phyloP scores from a whole-genome alignment of 129 eudicot species.

The Sambucus nigra region DNA sequence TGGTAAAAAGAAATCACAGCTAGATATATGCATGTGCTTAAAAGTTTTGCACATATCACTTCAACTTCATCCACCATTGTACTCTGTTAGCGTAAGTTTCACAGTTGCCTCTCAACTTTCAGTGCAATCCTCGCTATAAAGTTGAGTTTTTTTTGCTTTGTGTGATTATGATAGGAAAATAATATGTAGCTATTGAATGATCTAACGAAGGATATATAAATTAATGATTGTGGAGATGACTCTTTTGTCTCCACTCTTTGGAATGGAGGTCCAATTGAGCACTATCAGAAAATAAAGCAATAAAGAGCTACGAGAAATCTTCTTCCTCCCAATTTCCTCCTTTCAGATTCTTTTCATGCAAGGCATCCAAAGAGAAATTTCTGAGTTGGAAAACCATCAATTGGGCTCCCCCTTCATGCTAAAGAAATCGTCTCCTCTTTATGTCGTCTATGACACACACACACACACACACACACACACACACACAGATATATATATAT shows the following conservation, averaged over 20 bases:
- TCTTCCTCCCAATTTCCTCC: slow-evolving; percentile 24
- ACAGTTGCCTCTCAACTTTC: not conserved
- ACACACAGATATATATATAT: not conserved
- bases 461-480: not conserved
- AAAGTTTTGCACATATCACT: not conserved
- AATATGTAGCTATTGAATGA: too few species aligned
- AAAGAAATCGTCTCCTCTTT: too few species aligned
- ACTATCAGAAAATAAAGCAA: slow-evolving; percentile 17
- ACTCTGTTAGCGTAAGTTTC: not conserved
- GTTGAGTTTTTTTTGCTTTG: too few species aligned
- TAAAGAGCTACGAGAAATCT: slow-evolving; percentile 4
- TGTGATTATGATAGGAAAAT: too few species aligned
- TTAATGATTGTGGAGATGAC: slow-evolving; percentile 31
- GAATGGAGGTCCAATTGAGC: slow-evolving; percentile 17
- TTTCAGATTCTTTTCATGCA: slow-evolving; percentile 28
- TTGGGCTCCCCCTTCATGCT: not conserved
- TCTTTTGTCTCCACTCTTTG: slow-evolving; percentile 43
- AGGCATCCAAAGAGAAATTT: slow-evolving; percentile 47
- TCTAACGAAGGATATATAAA: too few species aligned
- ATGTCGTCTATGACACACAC: too few species aligned
- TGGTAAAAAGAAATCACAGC: not conserved
- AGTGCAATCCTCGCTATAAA: too few species aligned
- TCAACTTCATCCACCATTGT: too few species aligned
- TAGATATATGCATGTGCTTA: not conserved
- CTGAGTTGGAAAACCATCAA: not conserved